Evolutionary conservation across 768 basidiomycete species (phyloP), one percentile per base, ranked within the genome.

Genomic region (Lactarius quietus): DNA sequence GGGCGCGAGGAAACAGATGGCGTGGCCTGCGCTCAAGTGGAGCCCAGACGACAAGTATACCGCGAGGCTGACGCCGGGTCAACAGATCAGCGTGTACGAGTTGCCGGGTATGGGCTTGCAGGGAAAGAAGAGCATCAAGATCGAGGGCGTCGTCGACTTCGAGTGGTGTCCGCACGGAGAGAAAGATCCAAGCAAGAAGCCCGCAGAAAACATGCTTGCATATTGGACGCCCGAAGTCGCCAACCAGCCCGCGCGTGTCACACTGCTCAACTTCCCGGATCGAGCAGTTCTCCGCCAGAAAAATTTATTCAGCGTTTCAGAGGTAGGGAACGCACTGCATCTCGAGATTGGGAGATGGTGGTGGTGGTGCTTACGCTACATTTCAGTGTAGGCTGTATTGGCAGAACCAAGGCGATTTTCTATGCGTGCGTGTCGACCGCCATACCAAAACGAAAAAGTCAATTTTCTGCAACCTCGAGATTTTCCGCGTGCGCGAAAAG

Each of bases 401-500:
- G 95, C 97, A 99, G 80, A 96, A 95, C 72, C 92, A 95, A 74
- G 97, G 96, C 39, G 95, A 98, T 76, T 98, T 93, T 80, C 85
- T 99, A 18, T 98, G 97, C 73, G 96, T 98, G 76, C 98, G 97
- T 79, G 97, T 99, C 62, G 97, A 98, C 78, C 90, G 96, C 57
- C 95, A 97, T 75, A 95, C 95, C 29, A 98, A 98, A 80, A 96
- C 96, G 6, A 97, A 96, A 78, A 98, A 98, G 79, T 95, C 95
- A 5, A 93, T 92, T 35, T 98, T 94, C 80, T 96, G 95, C 77
- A 99, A 98, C 76, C 82, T 99, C 66, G 97, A 99, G 79, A 90
- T 99, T 63, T 98, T 98, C 83, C 87, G 95, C 60, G 87, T 98
- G 62, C 87, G 96, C 61, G 97, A 99, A 79, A 98, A 98, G 76